Conservation (phyloP, 805 yeast species). For the Trichomonascus vanleenenianus region DNA sequence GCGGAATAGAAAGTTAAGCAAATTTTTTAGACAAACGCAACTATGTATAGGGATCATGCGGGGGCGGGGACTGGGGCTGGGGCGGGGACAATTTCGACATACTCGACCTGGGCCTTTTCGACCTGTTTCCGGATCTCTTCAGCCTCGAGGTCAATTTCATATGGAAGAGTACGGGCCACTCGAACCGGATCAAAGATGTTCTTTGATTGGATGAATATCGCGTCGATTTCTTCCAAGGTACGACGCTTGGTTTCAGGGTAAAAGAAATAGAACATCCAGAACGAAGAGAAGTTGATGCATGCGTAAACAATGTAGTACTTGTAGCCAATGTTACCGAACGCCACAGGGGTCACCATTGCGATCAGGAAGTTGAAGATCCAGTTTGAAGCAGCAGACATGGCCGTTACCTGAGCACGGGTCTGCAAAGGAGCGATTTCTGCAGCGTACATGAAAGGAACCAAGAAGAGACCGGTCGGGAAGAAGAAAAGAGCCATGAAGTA, state of each 20-base stretch:
- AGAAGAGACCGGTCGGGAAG: slow-evolving; percentile 33
- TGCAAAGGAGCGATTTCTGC: slow-evolving; percentile 1
- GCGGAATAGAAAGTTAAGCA: too few species aligned
- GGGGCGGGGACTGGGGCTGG: too few species aligned
- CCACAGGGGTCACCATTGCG: slow-evolving; percentile 37
- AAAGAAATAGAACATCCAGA: slow-evolving; percentile 53
- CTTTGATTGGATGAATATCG: slow-evolving; percentile 30
- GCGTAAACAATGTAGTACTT: slow-evolving; percentile 43
- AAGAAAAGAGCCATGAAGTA: slow-evolving; percentile 19
- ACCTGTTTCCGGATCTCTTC: too few species aligned
- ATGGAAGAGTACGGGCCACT: not conserved
- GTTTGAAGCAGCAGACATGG: slow-evolving; percentile 53
- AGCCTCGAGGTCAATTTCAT: too few species aligned
- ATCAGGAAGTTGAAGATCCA: slow-evolving; percentile 58
- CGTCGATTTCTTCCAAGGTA: slow-evolving; percentile 64
- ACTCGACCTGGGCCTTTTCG: too few species aligned
- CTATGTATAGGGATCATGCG: too few species aligned
- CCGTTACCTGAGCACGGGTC: slow-evolving; percentile 27
- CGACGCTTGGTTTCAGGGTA: slow-evolving; percentile 73
- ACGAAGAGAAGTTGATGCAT: slow-evolving; percentile 43
- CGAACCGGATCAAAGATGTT: not conserved
- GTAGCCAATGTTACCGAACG: slow-evolving; percentile 36
- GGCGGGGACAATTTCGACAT: too few species aligned
- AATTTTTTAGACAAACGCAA: too few species aligned
- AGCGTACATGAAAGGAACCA: not conserved